These are phyloP conservation scores for Hawksworthiomyces lignivorus DNA, from an alignment of 2,329 filamentous ascomycete species.

Conservation along the genomic window DNA sequence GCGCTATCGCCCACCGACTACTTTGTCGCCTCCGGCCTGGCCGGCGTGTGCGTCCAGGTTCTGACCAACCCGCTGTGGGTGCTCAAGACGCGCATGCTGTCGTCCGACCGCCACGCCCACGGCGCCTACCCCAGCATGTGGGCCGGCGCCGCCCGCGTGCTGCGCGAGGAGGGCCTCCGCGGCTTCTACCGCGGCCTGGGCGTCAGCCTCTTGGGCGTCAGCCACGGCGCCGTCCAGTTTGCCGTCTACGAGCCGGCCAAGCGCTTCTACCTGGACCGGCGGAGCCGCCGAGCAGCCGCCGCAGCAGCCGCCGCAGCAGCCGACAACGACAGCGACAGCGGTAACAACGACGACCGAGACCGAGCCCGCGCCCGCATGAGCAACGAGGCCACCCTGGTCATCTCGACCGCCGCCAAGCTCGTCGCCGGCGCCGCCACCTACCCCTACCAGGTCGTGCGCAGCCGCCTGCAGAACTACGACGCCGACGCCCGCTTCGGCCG, in stretches of 20 bases:
- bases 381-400: conserved; percentile 69
- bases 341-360: conserved; percentile 1
- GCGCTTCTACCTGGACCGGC: conserved; percentile 43
- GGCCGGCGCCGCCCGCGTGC: conserved; percentile 60
- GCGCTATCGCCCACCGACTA: conserved; percentile 60
- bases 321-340: conserved; percentile 10
- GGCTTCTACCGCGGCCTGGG: conserved; percentile 86
- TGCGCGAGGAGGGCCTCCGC: conserved; percentile 59
- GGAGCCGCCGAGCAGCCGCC: neutral
- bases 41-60: conserved; percentile 67
- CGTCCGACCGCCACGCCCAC: conserved; percentile 62
- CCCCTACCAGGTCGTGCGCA: conserved; percentile 87
- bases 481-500: conserved; percentile 66
- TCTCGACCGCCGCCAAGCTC: conserved; percentile 76
- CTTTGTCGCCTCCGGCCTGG: conserved; percentile 65
- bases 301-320: conserved; percentile 2
- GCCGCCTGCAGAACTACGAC: conserved; percentile 82
- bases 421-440: conserved; percentile 87
- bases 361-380: conserved; percentile 47
- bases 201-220: conserved; percentile 77
- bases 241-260: conserved; percentile 78
- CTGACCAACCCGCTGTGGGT: conserved; percentile 97
- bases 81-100: conserved; percentile 94
- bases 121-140: conserved; percentile 78
- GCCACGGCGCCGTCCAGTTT: conserved; percentile 91